Percentiles rank a stretch among this genome's conserved stretches.
Conservation (phyloP, 306 rosid genomes). For the Malus asiatica region DNA sequence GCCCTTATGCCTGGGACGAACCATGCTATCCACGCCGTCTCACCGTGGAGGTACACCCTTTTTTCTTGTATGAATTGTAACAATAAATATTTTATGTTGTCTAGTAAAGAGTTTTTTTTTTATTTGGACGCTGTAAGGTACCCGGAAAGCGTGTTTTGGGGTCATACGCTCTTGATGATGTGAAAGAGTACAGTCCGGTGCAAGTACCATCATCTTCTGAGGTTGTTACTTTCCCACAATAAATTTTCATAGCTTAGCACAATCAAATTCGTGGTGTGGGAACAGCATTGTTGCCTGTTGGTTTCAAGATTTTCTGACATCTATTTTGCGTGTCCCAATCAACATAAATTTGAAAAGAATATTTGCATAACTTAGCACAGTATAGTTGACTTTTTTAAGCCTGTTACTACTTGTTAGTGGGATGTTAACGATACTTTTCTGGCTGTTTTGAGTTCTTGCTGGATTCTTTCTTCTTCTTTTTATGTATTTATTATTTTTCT, state of each 20-base stretch:
- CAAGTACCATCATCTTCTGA: constrained; percentile 64
- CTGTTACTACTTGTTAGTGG: background rate
- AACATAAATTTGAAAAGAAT: background rate
- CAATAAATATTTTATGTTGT: constrained; percentile 13
- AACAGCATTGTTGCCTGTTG: background rate
- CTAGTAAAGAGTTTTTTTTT: constrained; percentile 7
- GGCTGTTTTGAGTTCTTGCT: background rate
- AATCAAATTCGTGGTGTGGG: background rate
- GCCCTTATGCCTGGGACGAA: constrained; percentile 91
- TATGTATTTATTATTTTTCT: background rate
- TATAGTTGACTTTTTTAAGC: background rate
- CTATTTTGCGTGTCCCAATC: background rate
- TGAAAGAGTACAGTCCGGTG: constrained; percentile 65
- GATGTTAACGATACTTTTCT: background rate
- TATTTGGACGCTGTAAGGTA: constrained; percentile 38
- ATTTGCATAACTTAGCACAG: background rate
- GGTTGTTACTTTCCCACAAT: constrained; percentile 36
- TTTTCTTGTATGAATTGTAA: background rate
- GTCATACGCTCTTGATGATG: constrained; percentile 76
- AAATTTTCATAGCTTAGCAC: constrained; percentile 7
- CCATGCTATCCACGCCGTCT: constrained; percentile 92
- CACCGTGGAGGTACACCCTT: constrained; percentile 57
- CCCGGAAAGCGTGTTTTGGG: constrained; percentile 93
- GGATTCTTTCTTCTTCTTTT: background rate
- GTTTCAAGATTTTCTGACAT: background rate